phyloP scores from a whole-genome alignment of 305 asterid species.

The Fraxinus angustifolia region DNA sequence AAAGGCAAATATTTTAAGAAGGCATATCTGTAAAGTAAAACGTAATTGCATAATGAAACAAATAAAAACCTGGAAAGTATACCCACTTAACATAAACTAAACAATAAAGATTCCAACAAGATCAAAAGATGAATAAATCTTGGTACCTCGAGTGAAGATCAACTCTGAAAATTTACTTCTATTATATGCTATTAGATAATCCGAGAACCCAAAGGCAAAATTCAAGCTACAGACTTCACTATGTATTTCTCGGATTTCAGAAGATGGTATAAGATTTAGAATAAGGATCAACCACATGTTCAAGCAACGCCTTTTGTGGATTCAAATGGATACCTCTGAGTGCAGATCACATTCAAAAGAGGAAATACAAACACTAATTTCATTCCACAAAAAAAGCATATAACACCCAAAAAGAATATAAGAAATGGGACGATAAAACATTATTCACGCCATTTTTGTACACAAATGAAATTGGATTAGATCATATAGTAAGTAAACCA shows the following conservation, averaged over 20 bases:
- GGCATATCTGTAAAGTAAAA: neutral
- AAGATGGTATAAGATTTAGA: constrained; percentile 5
- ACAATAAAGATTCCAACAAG: neutral
- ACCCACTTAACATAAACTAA: neutral
- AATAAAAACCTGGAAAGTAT: neutral
- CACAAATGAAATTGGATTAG: constrained; percentile 20
- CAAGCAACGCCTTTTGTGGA: constrained; percentile 17
- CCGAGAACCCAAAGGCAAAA: neutral
- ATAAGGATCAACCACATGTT: constrained; percentile 3
- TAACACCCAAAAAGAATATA: constrained; percentile 13
- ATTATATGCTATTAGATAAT: neutral
- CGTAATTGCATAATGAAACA: neutral
- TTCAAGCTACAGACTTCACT: neutral
- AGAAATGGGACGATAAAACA: constrained; percentile 5
- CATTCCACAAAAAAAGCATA: constrained; percentile 9
- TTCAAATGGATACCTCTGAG: constrained; percentile 12
- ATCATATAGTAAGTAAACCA: constrained; percentile 11
- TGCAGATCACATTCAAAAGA: constrained; percentile 19
- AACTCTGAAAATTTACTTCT: neutral
- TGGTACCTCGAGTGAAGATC: neutral
- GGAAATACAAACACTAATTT: constrained; percentile 24
- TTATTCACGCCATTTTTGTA: constrained; percentile 9
- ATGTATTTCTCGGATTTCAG: neutral
- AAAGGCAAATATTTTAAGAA: neutral
- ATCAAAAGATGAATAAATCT: neutral